Conservation (phyloP, 805 yeast genomes). For the Wickerhamiella alocasiicola region DNA sequence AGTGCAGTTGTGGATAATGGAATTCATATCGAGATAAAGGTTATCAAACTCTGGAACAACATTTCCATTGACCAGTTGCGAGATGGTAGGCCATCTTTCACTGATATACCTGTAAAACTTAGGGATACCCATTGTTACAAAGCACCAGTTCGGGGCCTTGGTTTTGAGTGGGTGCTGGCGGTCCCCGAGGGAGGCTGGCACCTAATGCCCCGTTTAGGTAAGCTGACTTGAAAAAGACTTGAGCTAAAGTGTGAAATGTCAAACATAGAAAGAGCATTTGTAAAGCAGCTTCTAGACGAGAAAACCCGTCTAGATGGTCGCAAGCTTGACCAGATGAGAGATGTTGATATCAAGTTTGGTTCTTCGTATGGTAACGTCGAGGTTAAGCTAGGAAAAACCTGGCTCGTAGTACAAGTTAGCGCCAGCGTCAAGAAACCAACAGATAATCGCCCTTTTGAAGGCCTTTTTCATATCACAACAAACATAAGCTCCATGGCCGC, state of each 20-base stretch:
- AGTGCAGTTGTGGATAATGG: slow-evolving; percentile 84
- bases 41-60: slow-evolving; percentile 92
- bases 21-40: slow-evolving; percentile 92
- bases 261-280: slow-evolving; percentile 47
- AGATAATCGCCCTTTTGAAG: slow-evolving; percentile 91
- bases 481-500: slow-evolving; percentile 88
- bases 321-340: slow-evolving; percentile 47
- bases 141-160: no score
- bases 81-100: slow-evolving; percentile 96
- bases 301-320: slow-evolving; percentile 63
- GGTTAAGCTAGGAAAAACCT: slow-evolving; percentile 63
- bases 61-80: slow-evolving; percentile 67
- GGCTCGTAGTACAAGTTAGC: slow-evolving; percentile 57
- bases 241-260: no score
- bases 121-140: slow-evolving; percentile 83
- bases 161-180: no score
- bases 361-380: slow-evolving; percentile 63
- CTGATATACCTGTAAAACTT: slow-evolving; percentile 93
- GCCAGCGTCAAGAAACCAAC: slow-evolving; percentile 68
- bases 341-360: slow-evolving; percentile 51
- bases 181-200: no score
- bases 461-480: slow-evolving; percentile 68
- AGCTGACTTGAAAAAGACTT: no score
- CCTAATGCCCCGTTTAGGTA: no score
- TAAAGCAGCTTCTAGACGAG: slow-evolving; percentile 45